These are phyloP conservation scores for Suhomyces guaymorum DNA, from an alignment of 1,139 yeast species.

Conservation along the genomic window DNA sequence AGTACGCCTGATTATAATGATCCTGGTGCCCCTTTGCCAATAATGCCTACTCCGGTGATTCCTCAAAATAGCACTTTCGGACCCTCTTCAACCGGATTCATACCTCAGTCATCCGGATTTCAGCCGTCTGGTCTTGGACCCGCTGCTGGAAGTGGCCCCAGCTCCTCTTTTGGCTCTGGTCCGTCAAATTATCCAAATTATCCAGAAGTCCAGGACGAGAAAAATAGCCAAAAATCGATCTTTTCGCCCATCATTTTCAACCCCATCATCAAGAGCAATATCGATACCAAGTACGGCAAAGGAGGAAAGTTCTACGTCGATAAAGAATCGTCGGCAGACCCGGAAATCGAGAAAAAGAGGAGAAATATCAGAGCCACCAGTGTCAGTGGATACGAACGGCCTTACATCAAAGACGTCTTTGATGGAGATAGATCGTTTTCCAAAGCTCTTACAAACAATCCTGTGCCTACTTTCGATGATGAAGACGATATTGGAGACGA, in stretches of 20 bases:
- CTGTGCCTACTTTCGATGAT: conserved; percentile 3
- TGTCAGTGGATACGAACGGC: conserved; percentile 36
- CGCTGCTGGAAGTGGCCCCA: background rate
- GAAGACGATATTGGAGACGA: too few relatives aligned
- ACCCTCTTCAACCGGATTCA: too few relatives aligned
- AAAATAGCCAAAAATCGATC: conserved; percentile 41
- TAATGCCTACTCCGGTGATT: conserved; percentile 57
- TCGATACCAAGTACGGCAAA: conserved; percentile 78
- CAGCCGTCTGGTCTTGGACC: conserved; percentile 15
- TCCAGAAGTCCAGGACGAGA: conserved; percentile 4
- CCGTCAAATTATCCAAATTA: background rate
- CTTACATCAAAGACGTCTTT: conserved; percentile 6
- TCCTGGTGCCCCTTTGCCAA: conserved; percentile 81
- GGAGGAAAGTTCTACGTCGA: conserved; percentile 82
- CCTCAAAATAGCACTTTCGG: conserved; percentile 21
- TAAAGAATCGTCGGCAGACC: conserved; percentile 31
- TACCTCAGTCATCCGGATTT: too few relatives aligned
- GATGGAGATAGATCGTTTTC: conserved; percentile 6
- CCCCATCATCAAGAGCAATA: conserved; percentile 70
- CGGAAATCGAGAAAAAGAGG: conserved; percentile 25
- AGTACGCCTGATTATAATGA: conserved; percentile 63
- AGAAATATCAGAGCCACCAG: conserved; percentile 41
- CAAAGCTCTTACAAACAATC: conserved; percentile 1
- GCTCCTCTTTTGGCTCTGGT: background rate
- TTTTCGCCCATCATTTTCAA: conserved; percentile 82